These are phyloP conservation scores for Chlorella sp. DNA, from an alignment of 139 green algal species.

Conservation along the genomic window DNA sequence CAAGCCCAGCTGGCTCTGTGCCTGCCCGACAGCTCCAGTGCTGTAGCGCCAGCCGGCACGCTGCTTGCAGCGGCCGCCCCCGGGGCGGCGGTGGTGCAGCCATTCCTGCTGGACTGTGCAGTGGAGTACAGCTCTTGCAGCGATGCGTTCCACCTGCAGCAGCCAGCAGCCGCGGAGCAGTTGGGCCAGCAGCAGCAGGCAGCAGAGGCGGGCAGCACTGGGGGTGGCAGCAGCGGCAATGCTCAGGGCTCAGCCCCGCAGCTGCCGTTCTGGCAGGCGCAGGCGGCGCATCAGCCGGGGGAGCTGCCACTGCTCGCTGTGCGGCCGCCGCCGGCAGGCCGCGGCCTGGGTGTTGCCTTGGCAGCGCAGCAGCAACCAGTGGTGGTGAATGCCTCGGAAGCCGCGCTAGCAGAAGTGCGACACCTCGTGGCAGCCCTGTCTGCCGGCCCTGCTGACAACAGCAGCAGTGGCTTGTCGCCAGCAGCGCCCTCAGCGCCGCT, in stretches of 20 bases:
- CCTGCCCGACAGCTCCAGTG: conserved; percentile 28
- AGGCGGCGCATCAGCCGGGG: neutral
- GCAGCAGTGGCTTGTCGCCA: too few relatives aligned
- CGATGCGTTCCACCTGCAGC: neutral
- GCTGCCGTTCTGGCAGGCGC: conserved; percentile 5
- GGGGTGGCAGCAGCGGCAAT: neutral
- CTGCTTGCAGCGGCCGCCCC: neutral
- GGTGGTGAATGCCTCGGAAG: conserved; percentile 22
- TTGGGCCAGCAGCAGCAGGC: neutral
- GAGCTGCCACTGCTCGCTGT: conserved; percentile 26
- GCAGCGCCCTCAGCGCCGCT: neutral
- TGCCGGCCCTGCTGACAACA: neutral
- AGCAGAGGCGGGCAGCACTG: too few relatives aligned
- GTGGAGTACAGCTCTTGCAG: conserved; percentile 7
- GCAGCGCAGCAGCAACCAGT: conserved; percentile 10
- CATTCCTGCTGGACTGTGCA: conserved; percentile 18
- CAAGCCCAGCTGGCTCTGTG: neutral
- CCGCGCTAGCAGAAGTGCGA: neutral
- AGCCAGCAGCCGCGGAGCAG: neutral
- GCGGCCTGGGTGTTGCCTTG: conserved; percentile 5
- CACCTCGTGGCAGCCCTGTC: conserved; percentile 6
- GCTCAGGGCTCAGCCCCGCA: neutral
- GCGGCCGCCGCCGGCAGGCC: neutral
- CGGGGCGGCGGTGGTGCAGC: conserved; percentile 8
- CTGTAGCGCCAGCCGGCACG: neutral